Base-by-base conservation (phyloP, 1,284 basidiomycete genomes). In the Sanghuangporus sanghuang region DNA sequence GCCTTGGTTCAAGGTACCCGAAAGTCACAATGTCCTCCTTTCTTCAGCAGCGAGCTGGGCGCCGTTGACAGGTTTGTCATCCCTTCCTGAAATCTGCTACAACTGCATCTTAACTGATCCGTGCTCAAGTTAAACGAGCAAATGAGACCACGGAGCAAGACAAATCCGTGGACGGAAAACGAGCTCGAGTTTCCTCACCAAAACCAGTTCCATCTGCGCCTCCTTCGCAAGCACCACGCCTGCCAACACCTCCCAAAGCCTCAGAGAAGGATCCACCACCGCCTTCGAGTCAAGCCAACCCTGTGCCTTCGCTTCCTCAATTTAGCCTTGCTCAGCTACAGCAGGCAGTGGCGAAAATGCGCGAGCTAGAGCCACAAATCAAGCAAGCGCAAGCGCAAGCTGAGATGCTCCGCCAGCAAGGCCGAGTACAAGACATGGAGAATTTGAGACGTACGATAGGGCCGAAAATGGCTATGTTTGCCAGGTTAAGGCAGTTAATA, bases 1-100 rank as follows among this genome's bases (percentile, higher is more conserved):
- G 69, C 81, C 85, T 2, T 89, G 86, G 84, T 89, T 89, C 78
- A 2, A 72, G 75, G 0, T 82, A 88, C 69, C 67, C 71, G 8
- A 35, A 16, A 8, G 16, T 38, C 32, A 54, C 38, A 38, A 27
- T 16, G 8, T 54, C 8, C 73, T 79, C 18, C 72, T 89, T 0
- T 75, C 79, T 23, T 36, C 69, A n/a, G 39, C 57, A 23, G 32
- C 64, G n/a, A 55, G 56, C 18, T 65, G 61, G 64, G 39, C 61
- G 2, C 50, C 60, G 36, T 2, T 48, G 2, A 50, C 18, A 38
- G 27, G 59, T 64, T 8, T 42, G 59, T 61, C 21, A 23, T 32
- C 12, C 18, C 14, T 27, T 11, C 8, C 36, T 16, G 6, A 3
- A 18, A n/a, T 40, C 27, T 53, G 12, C 23, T 50, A 32, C n/a